Evolutionary conservation across 2,329 filamentous ascomycete species (phyloP), one percentile per base, ranked within the genome.

Genomic region (Beauveria bassiana): DNA sequence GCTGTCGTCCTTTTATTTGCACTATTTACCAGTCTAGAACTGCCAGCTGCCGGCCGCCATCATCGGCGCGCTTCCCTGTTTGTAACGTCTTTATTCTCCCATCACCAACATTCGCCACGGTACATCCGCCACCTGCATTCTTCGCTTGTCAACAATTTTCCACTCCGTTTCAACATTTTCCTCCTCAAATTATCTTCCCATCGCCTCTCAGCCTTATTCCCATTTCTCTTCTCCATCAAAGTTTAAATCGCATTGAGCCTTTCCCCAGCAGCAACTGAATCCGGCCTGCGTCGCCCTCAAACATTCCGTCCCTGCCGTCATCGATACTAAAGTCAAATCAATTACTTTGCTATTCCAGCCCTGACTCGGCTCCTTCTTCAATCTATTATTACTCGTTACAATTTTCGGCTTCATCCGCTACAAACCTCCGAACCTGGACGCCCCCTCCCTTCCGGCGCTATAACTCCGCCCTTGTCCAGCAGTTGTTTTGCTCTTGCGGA

Each of bases 41-140:
- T 24, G 45, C 45, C 45, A 51, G 34, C 24, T 28, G 18, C 24
- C 46, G 22, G 38, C 22, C 54, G 12, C 9, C 24, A 40, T 51
- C 38, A 58, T 58, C 45, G 31, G 49, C n/a, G 34, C 52, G 38
- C 22, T 59, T 59, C 56, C 56, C 56, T 59, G 56, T 59, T 59
- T 51, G 46, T 46, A 38, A 51, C 46, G 22, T 16, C 34, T 24
- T 34, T 38, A 9, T 38, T 43, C 46, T 24, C 22, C 8, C 56
- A 28, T 43, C 22, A 10, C 31, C 31, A 34, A 26, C 46, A 42
- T 50, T 6, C 31, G 34, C 14, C 34, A 38, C 34, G 34, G 34
- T 38, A 38, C 34, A 38, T 22, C 51, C 22, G 56, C 47, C 46
- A 42, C 46, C 5, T 24, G 14, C 18, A 58, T 34, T 18, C 40